Conservation (phyloP, 2,329 filamentous ascomycete genomes). For the Colletotrichum gloeosporioides region DNA sequence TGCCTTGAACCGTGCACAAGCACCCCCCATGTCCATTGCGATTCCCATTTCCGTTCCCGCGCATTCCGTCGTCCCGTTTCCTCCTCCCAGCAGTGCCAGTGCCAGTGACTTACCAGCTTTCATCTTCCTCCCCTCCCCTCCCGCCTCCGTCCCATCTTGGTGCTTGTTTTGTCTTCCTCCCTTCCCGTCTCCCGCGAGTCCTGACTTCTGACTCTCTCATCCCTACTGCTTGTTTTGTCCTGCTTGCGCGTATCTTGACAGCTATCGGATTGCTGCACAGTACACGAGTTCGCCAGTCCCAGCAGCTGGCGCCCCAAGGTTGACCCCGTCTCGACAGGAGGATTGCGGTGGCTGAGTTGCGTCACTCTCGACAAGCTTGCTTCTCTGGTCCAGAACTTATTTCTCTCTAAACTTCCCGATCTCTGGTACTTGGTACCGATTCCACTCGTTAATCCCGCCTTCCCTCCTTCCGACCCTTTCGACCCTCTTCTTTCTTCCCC, state of each 20-base stretch:
- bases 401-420: not conserved
- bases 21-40: not conserved
- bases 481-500: not conserved
- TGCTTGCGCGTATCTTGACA: not conserved
- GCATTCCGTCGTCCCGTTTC: constrained; percentile 14
- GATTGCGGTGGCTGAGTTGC: constrained; percentile 2
- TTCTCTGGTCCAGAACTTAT: not conserved
- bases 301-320: not conserved
- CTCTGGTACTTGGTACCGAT: constrained; percentile 57
- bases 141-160: constrained; percentile 7
- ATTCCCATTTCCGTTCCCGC: constrained; percentile 7
- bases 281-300: not conserved
- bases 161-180: not conserved
- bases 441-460: constrained; percentile 51
- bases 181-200: not conserved
- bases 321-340: not conserved
- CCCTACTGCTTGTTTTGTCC: not conserved
- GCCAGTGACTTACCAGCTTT: not conserved
- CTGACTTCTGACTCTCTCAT: not conserved
- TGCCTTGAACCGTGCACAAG: constrained; percentile 11
- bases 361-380: not conserved
- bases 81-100: not conserved
- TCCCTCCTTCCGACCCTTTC: not conserved
- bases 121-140: not conserved
- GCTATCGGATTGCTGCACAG: not conserved